These are phyloP conservation scores for Podospora pseudopauciseta DNA, from an alignment of 495 filamentous ascomycete species.

Conservation along the genomic window DNA sequence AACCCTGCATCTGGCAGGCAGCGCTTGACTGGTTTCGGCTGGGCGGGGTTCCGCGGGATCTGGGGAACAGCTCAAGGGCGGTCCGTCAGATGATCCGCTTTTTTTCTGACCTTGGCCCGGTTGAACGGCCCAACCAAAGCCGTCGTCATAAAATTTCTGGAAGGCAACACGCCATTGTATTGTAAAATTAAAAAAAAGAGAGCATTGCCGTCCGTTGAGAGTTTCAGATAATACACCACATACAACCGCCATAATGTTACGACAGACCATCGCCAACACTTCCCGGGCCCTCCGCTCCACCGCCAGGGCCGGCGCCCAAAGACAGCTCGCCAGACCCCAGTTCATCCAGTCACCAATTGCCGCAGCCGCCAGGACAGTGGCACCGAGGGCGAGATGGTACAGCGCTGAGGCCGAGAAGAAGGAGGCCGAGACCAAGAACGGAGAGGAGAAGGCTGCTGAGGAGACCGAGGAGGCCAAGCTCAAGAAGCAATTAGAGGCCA, in stretches of 20 bases:
- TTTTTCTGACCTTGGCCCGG: neutral
- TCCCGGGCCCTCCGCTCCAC: slow-evolving; percentile 37
- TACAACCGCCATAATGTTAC: slow-evolving; percentile 39
- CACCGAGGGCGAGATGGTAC: slow-evolving; percentile 43
- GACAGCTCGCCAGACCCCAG: slow-evolving; percentile 26
- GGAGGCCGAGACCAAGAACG: slow-evolving; percentile 33
- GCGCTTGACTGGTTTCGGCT: neutral
- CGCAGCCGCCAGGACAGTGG: slow-evolving; percentile 26
- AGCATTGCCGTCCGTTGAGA: neutral
- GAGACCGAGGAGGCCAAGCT: slow-evolving; percentile 38
- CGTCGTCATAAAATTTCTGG: slow-evolving; percentile 5
- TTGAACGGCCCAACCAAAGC: neutral
- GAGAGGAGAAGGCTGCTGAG: slow-evolving; percentile 36
- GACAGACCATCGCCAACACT: slow-evolving; percentile 38
- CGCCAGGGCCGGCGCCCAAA: slow-evolving; percentile 25
- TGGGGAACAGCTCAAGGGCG: neutral
- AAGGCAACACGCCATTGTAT: slow-evolving; percentile 12
- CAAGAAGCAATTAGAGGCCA: slow-evolving; percentile 72
- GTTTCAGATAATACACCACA: slow-evolving; percentile 9
- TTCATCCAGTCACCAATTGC: slow-evolving; percentile 29
- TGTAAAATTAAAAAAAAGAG: neutral
- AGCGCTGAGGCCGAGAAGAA: slow-evolving; percentile 40
- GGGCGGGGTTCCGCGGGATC: neutral
- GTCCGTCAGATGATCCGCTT: slow-evolving; percentile 6
- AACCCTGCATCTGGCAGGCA: neutral